phyloP scores from a whole-genome alignment of 192 early-diverging fungal genomes.

The Coemansia sp. region DNA sequence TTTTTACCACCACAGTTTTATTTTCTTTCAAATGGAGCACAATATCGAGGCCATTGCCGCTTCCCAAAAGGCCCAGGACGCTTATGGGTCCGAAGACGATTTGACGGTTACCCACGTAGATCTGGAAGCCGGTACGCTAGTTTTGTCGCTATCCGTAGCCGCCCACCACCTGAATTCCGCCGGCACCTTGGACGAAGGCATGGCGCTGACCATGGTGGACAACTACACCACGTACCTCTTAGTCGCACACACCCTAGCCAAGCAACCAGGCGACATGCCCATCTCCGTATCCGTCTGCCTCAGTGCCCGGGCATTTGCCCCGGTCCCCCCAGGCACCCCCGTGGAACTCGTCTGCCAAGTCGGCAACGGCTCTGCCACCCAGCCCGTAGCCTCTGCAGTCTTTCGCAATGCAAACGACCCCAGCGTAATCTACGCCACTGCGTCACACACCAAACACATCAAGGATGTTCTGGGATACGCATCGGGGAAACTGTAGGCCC shows the following conservation, averaged over 20 bases:
- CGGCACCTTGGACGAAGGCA: slow-evolving; percentile 36
- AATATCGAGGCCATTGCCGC: too few species aligned
- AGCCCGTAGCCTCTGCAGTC: slow-evolving; percentile 21
- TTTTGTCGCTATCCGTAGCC: slow-evolving; percentile 8
- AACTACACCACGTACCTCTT: slow-evolving; percentile 35
- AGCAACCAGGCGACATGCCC: slow-evolving; percentile 10
- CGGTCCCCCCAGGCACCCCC: slow-evolving; percentile 10
- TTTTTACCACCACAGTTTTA: background rate
- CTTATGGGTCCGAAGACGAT: slow-evolving; percentile 12
- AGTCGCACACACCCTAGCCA: slow-evolving; percentile 12
- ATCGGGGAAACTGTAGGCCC: background rate
- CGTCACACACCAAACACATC: slow-evolving; percentile 24
- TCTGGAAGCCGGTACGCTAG: slow-evolving; percentile 2
- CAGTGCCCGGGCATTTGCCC: slow-evolving; percentile 19
- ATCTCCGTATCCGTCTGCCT: slow-evolving; percentile 33
- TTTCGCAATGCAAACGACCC: slow-evolving; percentile 12
- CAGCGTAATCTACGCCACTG: slow-evolving; percentile 25
- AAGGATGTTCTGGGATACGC: slow-evolving; percentile 23
- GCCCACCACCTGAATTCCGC: slow-evolving; percentile 19
- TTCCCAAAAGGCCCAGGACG: slow-evolving; percentile 2
- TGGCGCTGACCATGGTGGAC: slow-evolving; percentile 35
- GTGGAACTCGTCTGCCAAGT: slow-evolving; percentile 17
- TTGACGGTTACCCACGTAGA: slow-evolving; percentile 2
- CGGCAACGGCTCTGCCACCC: background rate
- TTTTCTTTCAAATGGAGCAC: slow-evolving; percentile 3